phyloP scores from a whole-genome alignment of 2,329 filamentous ascomycete genomes.

The Aciculosporium take region DNA sequence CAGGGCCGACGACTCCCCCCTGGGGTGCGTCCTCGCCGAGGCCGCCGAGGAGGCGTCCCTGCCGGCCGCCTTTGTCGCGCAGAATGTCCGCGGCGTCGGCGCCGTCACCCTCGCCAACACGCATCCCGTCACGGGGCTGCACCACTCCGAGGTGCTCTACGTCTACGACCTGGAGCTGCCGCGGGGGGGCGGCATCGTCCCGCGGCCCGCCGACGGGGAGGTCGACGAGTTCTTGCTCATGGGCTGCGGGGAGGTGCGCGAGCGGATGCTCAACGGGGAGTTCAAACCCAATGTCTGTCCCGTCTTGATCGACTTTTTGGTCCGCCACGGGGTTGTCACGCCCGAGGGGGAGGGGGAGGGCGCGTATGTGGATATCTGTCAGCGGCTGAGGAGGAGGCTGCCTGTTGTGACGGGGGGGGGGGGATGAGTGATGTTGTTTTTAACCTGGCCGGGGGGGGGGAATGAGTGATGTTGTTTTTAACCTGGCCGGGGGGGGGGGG shows the following conservation, averaged over 20 bases:
- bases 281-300: conserved; percentile 78
- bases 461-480: not conserved
- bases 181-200: conserved; percentile 38
- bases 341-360: conserved; percentile 54
- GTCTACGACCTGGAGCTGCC: conserved; percentile 62
- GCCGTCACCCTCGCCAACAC: conserved; percentile 20
- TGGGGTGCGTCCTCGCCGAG: conserved; percentile 57
- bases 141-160: conserved; percentile 37
- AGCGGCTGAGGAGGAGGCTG: conserved; percentile 28
- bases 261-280: conserved; percentile 47
- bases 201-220: conserved; percentile 60
- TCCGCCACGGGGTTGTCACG: conserved; percentile 62
- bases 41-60: conserved; percentile 54
- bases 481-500: too few relatives aligned
- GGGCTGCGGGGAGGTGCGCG: conserved; percentile 43
- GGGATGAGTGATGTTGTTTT: conserved; percentile 8
- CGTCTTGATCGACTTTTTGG: conserved; percentile 68
- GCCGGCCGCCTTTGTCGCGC: conserved; percentile 13
- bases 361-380: conserved; percentile 55
- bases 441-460: too few relatives aligned
- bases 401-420: conserved; percentile 24
- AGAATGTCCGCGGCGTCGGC: conserved; percentile 14
- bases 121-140: conserved; percentile 11
- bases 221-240: conserved; percentile 62
- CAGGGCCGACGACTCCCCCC: conserved; percentile 48